phyloP scores from a whole-genome alignment of 164 flowering plant genomes.

The Vitis amurensis region DNA sequence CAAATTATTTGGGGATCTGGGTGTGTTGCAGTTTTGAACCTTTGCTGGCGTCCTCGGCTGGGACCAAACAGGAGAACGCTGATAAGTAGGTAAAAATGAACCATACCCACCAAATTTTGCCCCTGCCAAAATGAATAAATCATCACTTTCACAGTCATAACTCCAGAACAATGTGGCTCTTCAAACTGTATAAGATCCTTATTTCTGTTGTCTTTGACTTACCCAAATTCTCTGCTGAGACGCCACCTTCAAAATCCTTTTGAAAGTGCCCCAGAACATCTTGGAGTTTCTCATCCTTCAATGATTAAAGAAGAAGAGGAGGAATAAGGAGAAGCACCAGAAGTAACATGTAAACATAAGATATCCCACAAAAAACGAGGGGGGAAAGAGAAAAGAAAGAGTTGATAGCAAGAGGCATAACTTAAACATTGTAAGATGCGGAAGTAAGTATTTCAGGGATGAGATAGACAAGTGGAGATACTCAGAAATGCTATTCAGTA shows the following conservation, averaged over 20 bases:
- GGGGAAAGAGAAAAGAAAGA: no score
- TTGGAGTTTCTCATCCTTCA: constrained; percentile 66
- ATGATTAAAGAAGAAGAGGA: background rate
- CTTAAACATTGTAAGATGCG: no score
- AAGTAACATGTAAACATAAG: no score
- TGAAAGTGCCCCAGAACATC: constrained; percentile 68
- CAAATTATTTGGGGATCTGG: constrained; percentile 41
- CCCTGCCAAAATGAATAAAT: constrained; percentile 29
- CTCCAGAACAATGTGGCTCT: background rate
- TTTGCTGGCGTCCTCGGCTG: constrained; percentile 46
- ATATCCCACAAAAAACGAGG: no score
- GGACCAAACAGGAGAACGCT: constrained; percentile 53
- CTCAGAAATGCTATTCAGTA: no score
- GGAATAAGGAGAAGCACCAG: no score
- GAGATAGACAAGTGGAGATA: no score
- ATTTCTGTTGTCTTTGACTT: constrained; percentile 21
- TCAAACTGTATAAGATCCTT: background rate
- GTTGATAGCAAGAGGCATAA: no score
- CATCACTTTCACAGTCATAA: constrained; percentile 1
- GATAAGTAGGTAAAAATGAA: constrained; percentile 66
- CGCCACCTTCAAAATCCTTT: constrained; percentile 77
- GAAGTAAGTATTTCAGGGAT: no score
- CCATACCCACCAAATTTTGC: constrained; percentile 75
- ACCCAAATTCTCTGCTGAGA: constrained; percentile 78
- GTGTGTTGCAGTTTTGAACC: constrained; percentile 23